Percentiles rank a stretch among this genome's conserved stretches.
Conservation (phyloP, 2,329 filamentous ascomycete genomes). For the Torrubiella hemipterigena region DNA sequence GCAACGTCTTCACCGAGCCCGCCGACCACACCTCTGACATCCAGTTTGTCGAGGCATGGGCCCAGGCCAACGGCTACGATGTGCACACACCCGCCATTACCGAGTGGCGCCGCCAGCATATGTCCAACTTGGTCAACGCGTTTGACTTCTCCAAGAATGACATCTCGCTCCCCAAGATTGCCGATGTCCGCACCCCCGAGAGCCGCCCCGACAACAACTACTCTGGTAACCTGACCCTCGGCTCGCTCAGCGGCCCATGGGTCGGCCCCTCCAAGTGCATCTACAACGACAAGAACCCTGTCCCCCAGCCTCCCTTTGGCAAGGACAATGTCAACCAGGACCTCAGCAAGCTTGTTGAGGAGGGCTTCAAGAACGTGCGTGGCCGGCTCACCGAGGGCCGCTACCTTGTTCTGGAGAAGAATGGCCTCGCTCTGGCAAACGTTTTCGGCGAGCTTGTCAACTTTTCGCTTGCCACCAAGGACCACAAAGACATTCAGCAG, state of each 20-base stretch:
- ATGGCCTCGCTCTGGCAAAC: conserved; percentile 25
- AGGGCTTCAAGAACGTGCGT: conserved; percentile 39
- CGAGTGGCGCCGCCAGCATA: conserved; percentile 14
- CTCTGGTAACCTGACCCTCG: conserved; percentile 16
- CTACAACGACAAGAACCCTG: conserved; percentile 14
- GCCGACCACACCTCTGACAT: conserved; percentile 42
- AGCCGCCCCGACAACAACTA: conserved; percentile 19
- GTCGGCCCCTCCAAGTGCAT: conserved; percentile 27
- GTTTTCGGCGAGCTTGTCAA: conserved; percentile 13
- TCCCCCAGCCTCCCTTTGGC: conserved; percentile 28
- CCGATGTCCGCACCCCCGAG: conserved; percentile 22
- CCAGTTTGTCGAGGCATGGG: conserved; percentile 37
- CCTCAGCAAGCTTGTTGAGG: conserved; percentile 27
- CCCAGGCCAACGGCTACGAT: conserved; percentile 15
- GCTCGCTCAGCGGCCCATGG: conserved; percentile 7
- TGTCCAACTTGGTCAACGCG: conserved; percentile 17
- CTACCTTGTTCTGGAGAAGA: conserved; percentile 35
- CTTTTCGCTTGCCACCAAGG: conserved; percentile 4
- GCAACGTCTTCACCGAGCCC: conserved; percentile 39
- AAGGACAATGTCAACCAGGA: conserved; percentile 15
- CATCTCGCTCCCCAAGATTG: conserved; percentile 27
- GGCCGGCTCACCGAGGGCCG: conserved; percentile 40
- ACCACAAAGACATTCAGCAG: conserved; percentile 27
- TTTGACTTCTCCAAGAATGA: conserved; percentile 33
- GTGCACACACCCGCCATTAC: conserved; percentile 14